Conservation (phyloP, 2,329 filamentous ascomycete genomes). For the Diaporthe sp. region DNA sequence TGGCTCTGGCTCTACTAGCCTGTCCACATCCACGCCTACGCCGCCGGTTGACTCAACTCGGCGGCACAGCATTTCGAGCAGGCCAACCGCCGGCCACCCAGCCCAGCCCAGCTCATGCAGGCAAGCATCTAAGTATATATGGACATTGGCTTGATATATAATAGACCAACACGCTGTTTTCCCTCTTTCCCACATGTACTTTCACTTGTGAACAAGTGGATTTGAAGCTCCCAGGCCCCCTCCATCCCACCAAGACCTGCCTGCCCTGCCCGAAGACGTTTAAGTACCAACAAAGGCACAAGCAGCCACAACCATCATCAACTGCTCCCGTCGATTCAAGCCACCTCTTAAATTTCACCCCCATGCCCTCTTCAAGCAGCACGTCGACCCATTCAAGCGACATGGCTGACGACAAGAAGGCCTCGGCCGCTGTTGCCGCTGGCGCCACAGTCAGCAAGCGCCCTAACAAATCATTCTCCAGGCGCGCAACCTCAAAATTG, state of each 20-base stretch:
- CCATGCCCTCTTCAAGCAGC: slow-evolving; percentile 36
- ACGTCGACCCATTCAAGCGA: slow-evolving; percentile 34
- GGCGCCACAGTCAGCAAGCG: neutral
- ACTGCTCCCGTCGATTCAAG: neutral
- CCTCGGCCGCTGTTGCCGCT: neutral
- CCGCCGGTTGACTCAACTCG: slow-evolving; percentile 31
- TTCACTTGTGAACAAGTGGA: neutral
- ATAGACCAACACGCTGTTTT: neutral
- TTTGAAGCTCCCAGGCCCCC: neutral
- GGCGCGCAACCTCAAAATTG: slow-evolving; percentile 36
- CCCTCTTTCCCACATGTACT: neutral
- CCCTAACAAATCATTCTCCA: slow-evolving; percentile 21
- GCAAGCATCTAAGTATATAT: neutral
- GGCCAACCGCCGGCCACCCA: neutral
- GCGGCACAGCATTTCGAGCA: slow-evolving; percentile 14
- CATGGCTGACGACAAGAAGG: slow-evolving; percentile 33
- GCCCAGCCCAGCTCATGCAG: slow-evolving; percentile 1
- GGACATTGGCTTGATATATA: neutral
- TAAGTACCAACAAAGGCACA: neutral
- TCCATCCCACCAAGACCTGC: neutral
- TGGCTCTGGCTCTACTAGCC: neutral
- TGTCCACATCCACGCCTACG: neutral
- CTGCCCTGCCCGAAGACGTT: neutral
- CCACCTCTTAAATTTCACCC: neutral
- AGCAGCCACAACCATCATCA: neutral